These are phyloP conservation scores for Fusarium globosum DNA, from an alignment of 2,329 filamentous ascomycete species.

Conservation along the genomic window DNA sequence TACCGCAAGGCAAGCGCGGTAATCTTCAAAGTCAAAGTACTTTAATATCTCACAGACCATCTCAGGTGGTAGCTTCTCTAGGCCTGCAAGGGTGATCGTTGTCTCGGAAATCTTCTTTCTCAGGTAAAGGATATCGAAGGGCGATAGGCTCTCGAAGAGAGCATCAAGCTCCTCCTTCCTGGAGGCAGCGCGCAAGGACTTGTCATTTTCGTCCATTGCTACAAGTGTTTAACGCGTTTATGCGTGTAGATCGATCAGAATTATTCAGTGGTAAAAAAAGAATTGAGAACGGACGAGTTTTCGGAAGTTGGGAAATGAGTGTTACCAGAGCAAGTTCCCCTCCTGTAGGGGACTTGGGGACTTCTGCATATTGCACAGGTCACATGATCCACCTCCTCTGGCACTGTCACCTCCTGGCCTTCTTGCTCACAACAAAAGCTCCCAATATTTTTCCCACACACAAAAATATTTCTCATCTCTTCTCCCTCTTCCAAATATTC, in stretches of 20 bases:
- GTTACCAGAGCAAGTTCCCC: not conserved
- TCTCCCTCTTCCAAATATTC: not conserved
- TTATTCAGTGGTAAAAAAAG: not conserved
- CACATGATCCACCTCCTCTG: not conserved
- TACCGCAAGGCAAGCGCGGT: not conserved
- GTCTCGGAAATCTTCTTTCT: not conserved
- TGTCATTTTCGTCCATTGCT: not conserved
- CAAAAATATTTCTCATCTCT: not conserved
- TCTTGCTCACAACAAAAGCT: not conserved
- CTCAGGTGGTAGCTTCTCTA: not conserved
- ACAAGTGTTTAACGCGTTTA: not conserved
- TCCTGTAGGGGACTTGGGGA: not conserved
- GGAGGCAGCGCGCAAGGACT: not conserved
- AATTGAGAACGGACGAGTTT: not conserved
- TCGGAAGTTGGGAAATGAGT: not conserved
- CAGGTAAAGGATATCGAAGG: not conserved
- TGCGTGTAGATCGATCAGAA: not conserved
- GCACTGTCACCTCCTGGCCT: not conserved
- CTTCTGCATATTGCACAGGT: not conserved
- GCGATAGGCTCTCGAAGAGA: not conserved
- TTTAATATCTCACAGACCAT: not conserved
- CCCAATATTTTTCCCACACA: not conserved
- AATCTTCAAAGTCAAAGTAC: not conserved
- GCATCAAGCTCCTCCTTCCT: not conserved
- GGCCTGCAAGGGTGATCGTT: accelerated